Evolutionary conservation across 345 rosid genomes (phyloP).

Genomic region (Syzygium jambos): DNA sequence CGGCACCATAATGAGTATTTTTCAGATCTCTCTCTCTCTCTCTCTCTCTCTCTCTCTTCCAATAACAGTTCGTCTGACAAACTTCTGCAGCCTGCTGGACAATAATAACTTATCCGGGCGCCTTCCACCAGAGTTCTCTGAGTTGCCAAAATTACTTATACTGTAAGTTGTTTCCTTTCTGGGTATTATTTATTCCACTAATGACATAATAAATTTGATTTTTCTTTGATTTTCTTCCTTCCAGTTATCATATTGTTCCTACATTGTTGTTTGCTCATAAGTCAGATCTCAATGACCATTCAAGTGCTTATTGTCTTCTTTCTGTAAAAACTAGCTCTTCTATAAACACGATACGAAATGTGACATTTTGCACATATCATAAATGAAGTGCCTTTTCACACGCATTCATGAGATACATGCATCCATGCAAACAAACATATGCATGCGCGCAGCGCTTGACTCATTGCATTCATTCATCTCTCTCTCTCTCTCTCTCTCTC

Average conservation of each 20-base stretch:
- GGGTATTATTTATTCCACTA: background rate
- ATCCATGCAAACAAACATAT: background rate
- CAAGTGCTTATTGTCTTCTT: background rate
- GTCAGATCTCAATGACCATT: background rate
- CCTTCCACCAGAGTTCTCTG: slow-evolving; percentile 74
- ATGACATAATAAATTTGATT: background rate
- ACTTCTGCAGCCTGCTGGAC: slow-evolving; percentile 71
- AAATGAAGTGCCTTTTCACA: background rate
- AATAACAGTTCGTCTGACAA: background rate
- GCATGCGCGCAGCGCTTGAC: background rate
- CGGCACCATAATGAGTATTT: background rate
- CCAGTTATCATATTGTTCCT: background rate
- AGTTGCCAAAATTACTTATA: slow-evolving; percentile 63
- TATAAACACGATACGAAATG: background rate
- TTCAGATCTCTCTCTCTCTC: background rate
- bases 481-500: background rate
- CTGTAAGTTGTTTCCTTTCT: slow-evolving; percentile 45
- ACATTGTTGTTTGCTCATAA: background rate
- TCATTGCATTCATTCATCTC: background rate
- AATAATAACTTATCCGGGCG: slow-evolving; percentile 78
- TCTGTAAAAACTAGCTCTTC: background rate
- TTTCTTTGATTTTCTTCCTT: background rate
- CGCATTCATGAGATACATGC: background rate
- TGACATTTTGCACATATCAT: background rate
- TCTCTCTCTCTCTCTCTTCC: background rate